A percentile compares a stretch with the other conserved stretches of the same genome.
Conservation (phyloP, 345 rosid species). For the Sonneratia caseolaris region DNA sequence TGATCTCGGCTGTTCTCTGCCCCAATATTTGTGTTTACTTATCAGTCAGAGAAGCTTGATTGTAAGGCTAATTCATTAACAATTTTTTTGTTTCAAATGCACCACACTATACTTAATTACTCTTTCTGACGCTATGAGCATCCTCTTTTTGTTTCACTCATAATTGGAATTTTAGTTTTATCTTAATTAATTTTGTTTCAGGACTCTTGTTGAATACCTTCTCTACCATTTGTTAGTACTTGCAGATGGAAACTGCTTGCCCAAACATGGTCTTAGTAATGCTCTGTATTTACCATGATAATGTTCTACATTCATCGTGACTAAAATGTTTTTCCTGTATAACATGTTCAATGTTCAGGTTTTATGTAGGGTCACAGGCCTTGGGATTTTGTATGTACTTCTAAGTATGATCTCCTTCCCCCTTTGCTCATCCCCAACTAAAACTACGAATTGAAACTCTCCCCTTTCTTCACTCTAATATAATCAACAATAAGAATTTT, state of each 20-base stretch:
- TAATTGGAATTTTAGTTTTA: not conserved
- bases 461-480: not conserved
- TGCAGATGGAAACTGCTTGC: not conserved
- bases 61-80: no score
- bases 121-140: no score
- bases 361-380: not conserved
- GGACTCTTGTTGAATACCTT: not conserved
- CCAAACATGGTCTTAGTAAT: not conserved
- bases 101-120: no score
- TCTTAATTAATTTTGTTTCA: not conserved
- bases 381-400: no score
- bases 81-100: no score
- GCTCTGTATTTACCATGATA: not conserved
- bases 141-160: not conserved
- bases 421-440: not conserved
- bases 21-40: no score
- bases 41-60: no score
- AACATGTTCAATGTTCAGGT: no score
- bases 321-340: no score
- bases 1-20: no score
- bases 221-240: not conserved
- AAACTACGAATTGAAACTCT: not conserved
- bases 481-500: not conserved
- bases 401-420: no score
- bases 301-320: not conserved